Percentiles rank a stretch among this genome's conserved stretches.
Evolutionary conservation across 2,329 filamentous ascomycete species (phyloP).

Genomic region (Thyridium curvatum): DNA sequence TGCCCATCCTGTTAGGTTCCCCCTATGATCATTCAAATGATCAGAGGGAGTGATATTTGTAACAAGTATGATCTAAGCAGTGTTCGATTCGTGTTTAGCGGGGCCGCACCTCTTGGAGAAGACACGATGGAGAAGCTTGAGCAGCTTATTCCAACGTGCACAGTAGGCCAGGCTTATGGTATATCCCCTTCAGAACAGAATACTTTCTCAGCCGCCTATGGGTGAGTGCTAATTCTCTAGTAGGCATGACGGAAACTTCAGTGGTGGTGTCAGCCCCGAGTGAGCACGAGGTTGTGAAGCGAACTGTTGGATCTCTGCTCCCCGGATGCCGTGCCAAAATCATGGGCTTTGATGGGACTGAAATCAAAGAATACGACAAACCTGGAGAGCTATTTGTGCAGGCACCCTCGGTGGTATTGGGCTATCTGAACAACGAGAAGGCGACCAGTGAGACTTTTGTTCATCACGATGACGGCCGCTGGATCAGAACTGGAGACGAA

Average conservation of each 20-base stretch:
- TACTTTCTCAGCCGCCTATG: no score
- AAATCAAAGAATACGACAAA: constrained; percentile 56
- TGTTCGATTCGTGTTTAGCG: constrained; percentile 61
- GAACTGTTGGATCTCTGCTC: constrained; percentile 62
- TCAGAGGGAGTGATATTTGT: constrained; percentile 55
- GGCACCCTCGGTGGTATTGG: constrained; percentile 58
- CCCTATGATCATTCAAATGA: constrained; percentile 73
- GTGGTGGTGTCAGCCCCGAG: constrained; percentile 58
- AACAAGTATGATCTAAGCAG: constrained; percentile 66
- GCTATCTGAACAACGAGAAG: constrained; percentile 56
- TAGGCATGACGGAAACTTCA: constrained; percentile 66
- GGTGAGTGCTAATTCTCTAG: background rate
- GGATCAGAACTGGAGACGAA: constrained; percentile 68
- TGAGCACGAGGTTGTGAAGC: constrained; percentile 56
- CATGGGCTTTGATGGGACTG: constrained; percentile 58
- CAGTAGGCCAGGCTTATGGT: constrained; percentile 67
- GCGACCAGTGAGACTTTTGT: constrained; percentile 19
- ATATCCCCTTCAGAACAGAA: constrained; percentile 9
- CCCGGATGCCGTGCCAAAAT: constrained; percentile 59
- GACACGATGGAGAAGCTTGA: constrained; percentile 64
- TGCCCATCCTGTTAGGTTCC: constrained; percentile 67
- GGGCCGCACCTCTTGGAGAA: constrained; percentile 70
- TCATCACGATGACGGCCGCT: constrained; percentile 36
- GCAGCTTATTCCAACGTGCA: constrained; percentile 54
- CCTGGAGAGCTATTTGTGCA: constrained; percentile 61